These are phyloP conservation scores for Herpotrichia juniperi DNA, from an alignment of 2,329 filamentous ascomycete genomes.

Conservation along the genomic window DNA sequence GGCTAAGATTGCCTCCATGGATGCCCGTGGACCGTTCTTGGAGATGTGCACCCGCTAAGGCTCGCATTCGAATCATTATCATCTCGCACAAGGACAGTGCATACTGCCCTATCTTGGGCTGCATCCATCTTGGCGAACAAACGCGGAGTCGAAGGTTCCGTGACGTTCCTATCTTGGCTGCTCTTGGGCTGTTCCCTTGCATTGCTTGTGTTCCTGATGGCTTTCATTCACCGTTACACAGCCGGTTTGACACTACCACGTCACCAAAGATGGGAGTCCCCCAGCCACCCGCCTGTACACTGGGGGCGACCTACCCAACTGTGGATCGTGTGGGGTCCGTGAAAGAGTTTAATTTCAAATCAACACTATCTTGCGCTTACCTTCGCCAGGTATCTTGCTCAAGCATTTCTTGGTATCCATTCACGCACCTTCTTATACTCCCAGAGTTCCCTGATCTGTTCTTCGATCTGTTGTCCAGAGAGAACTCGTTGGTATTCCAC, in stretches of 20 bases:
- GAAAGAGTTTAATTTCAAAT: slow-evolving; percentile 20
- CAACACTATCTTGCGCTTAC: slow-evolving; percentile 12
- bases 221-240: slow-evolving; percentile 36
- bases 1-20: background rate
- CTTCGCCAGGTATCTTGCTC: slow-evolving; percentile 16
- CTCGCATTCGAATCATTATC: slow-evolving; percentile 11
- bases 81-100: slow-evolving; percentile 20
- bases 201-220: slow-evolving; percentile 41
- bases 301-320: slow-evolving; percentile 28
- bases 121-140: slow-evolving; percentile 31
- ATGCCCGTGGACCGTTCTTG: background rate
- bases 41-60: background rate
- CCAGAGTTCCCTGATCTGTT: slow-evolving; percentile 12
- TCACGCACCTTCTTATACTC: slow-evolving; percentile 28
- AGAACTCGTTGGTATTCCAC: background rate
- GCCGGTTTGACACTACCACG: slow-evolving; percentile 42
- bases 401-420: slow-evolving; percentile 21
- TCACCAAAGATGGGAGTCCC: slow-evolving; percentile 34
- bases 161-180: slow-evolving; percentile 34
- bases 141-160: slow-evolving; percentile 34
- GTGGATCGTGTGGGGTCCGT: slow-evolving; percentile 29
- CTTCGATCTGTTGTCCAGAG: background rate
- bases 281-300: slow-evolving; percentile 20
- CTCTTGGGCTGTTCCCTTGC: slow-evolving; percentile 43
- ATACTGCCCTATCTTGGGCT: slow-evolving; percentile 26